Percentiles rank a stretch among this genome's conserved stretches.
phyloP scores from a whole-genome alignment of 306 rosid species.

The Pterocarpus santalinus region DNA sequence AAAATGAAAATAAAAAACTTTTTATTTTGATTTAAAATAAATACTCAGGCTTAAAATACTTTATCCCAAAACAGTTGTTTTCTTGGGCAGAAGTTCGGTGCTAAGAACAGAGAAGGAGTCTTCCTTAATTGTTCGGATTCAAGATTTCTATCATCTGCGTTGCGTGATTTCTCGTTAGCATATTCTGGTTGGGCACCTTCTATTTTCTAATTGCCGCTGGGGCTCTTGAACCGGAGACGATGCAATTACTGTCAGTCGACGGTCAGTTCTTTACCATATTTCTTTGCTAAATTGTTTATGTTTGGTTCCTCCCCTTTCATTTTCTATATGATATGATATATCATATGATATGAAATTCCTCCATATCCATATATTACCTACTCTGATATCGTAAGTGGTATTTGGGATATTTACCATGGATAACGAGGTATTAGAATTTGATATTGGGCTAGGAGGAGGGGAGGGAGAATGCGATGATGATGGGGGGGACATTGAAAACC shows the following conservation, averaged over 20 bases:
- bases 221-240: slow-evolving; percentile 7
- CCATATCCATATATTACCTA: not conserved
- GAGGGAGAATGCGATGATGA: slow-evolving; percentile 74
- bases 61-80: not conserved
- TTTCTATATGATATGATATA: not conserved
- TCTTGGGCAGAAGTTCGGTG: not conserved
- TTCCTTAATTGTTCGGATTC: not conserved
- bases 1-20: too few relatives aligned
- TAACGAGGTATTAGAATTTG: slow-evolving; percentile 84
- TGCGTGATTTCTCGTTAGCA: slow-evolving; percentile 2
- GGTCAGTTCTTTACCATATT: slow-evolving; percentile 35
- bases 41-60: too few relatives aligned
- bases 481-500: slow-evolving; percentile 67
- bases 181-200: not conserved
- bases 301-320: slow-evolving; percentile 14
- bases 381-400: not conserved
- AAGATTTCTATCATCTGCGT: not conserved
- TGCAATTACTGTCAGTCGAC: slow-evolving; percentile 20
- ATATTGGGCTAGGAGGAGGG: slow-evolving; percentile 83
- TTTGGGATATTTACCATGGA: slow-evolving; percentile 62
- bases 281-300: not conserved
- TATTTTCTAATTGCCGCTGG: not conserved
- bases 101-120: not conserved
- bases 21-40: too few relatives aligned
- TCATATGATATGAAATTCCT: not conserved